phyloP scores from a whole-genome alignment of 164 flowering plant genomes.

The Chloranthus sessilifolius region DNA sequence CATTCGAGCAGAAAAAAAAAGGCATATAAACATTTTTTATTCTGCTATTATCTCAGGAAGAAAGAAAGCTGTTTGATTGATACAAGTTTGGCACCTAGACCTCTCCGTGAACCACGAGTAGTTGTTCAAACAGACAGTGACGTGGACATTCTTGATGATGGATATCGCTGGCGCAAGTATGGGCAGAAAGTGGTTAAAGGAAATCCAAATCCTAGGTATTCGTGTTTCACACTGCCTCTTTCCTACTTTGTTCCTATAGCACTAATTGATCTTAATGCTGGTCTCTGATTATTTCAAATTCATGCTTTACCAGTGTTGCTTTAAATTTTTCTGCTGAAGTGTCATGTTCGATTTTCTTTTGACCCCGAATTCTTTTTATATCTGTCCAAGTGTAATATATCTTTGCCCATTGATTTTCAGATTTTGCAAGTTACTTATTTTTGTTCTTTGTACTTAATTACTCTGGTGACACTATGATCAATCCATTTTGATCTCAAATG shows the following conservation, averaged over 20 bases:
- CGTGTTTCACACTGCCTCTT: background rate
- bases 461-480: too few relatives aligned
- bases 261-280: background rate
- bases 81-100: constrained; percentile 45
- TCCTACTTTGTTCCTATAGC: background rate
- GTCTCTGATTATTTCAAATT: too few relatives aligned
- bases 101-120: constrained; percentile 71
- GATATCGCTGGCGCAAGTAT: constrained; percentile 90
- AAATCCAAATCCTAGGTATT: constrained; percentile 85
- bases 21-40: background rate
- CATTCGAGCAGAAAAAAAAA: background rate
- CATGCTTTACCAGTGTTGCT: too few relatives aligned
- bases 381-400: too few relatives aligned
- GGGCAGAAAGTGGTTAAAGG: constrained; percentile 91
- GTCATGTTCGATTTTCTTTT: too few relatives aligned
- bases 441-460: too few relatives aligned
- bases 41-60: constrained; percentile 34
- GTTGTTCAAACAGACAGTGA: constrained; percentile 77
- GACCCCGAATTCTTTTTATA: too few relatives aligned
- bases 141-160: constrained; percentile 84
- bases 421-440: too few relatives aligned
- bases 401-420: too few relatives aligned
- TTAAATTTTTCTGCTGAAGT: too few relatives aligned
- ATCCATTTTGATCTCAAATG: too few relatives aligned
- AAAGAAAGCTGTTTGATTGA: constrained; percentile 44